Base-by-base conservation (phyloP, 345 rosid genomes). In the Populus davidiana region DNA sequence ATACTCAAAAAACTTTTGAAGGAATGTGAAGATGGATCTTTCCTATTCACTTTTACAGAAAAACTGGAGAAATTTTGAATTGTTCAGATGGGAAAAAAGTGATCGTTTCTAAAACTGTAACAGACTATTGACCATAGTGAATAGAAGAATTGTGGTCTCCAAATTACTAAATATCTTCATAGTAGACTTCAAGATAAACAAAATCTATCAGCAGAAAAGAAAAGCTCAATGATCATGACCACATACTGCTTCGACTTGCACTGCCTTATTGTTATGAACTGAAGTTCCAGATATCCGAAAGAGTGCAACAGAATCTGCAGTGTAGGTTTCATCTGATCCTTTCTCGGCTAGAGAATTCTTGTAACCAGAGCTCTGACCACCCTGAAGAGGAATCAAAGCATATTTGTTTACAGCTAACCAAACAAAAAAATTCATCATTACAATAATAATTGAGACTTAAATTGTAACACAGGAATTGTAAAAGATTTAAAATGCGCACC, bases 311-410 rank as follows among this genome's bases (percentile, higher is more conserved):
- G 85, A 77, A 71, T 96, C 98, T 39, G 84, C 72, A 6, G 89
- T 83, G 79, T 89, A 96, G 69, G 97, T 88, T 81, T 90, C 97
- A 80, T 90, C 98, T 0, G 83, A 82, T 77, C 86, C 92, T 85
- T 86, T 89, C 70, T 92, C 97, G 69, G 87, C 86, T 80, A 92
- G 41, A 18, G 71, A 78, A 21, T 86, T 90, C 83, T 94, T 94
- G 90, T 90, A 96, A 71, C 98, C 93, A 75, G 94, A 87, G 90
- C 97, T 90, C 83, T 91, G 84, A 78, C 99, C 99, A 73, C 99
- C 99, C 99, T 96, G 82, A 29, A 35, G 56, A 66, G 69, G 71
- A 62, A 86, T 78, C 67, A 75, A 70, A 77, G 59, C 70, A 17
- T 78, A 73, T 50, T 76, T 41, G 69, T 25, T 39, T 43, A 63